Percentiles rank a stretch among this genome's conserved stretches.
Conservation (phyloP, 2,329 filamentous ascomycete species). For the Curvularia eragrostidis region DNA sequence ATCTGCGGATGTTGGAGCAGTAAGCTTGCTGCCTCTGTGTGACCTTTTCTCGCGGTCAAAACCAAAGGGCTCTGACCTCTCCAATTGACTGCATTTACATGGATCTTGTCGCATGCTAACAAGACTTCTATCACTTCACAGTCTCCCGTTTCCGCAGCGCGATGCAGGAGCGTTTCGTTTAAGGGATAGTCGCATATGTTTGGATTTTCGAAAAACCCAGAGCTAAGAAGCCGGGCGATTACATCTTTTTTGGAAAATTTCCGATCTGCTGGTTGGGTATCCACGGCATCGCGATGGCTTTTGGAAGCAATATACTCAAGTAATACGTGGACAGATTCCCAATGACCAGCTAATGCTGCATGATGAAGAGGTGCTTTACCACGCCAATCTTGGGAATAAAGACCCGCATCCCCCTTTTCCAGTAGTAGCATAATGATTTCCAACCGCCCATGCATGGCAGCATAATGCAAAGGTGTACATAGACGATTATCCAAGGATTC, state of each 20-base stretch:
- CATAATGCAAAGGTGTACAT: not conserved
- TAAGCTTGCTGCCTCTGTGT: not conserved
- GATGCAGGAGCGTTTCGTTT: not conserved
- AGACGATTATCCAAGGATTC: not conserved
- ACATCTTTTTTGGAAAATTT: not conserved
- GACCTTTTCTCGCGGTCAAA: accelerated
- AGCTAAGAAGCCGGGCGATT: not conserved
- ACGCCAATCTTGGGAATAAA: accelerated
- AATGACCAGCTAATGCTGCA: not conserved
- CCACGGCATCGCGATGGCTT: accelerated
- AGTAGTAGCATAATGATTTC: not conserved
- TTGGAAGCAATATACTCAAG: not conserved
- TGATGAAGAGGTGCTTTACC: not conserved
- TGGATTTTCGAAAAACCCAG: not conserved
- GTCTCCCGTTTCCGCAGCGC: not conserved
- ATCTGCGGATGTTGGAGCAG: constrained; percentile 9
- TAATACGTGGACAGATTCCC: not conserved
- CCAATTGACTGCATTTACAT: not conserved
- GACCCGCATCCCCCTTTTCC: not conserved
- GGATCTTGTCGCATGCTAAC: not conserved
- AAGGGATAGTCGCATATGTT: accelerated
- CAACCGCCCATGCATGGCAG: not conserved
- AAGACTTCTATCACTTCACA: not conserved
- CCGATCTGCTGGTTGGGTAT: not conserved
- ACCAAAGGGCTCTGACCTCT: accelerated